Evolutionary conservation across 1,139 yeast species (phyloP).

Genomic region (Zygoascus meyerae): DNA sequence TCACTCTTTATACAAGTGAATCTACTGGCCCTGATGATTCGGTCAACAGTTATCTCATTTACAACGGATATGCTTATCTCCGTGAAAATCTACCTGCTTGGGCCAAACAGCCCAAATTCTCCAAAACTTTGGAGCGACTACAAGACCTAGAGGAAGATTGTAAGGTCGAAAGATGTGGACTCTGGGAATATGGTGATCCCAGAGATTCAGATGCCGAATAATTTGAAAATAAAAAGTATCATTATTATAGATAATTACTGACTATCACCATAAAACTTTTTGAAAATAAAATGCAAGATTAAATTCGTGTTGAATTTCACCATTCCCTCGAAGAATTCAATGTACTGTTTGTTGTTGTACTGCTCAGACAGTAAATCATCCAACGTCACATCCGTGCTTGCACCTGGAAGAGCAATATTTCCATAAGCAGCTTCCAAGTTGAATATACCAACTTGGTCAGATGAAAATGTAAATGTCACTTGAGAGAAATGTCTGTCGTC

Average conservation of each 20-base stretch:
- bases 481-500: constrained; percentile 55
- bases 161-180: constrained; percentile 51
- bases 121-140: constrained; percentile 30
- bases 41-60: constrained; percentile 56
- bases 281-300: constrained; percentile 61
- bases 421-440: constrained; percentile 61
- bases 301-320: constrained; percentile 61
- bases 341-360: constrained; percentile 44
- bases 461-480: constrained; percentile 67
- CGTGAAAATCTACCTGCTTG: constrained; percentile 38
- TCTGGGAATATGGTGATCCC: constrained; percentile 81
- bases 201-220: constrained; percentile 48
- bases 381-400: constrained; percentile 47
- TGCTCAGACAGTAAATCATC: constrained; percentile 68
- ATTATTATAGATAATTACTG: constrained; percentile 11
- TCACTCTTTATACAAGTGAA: constrained; percentile 55
- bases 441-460: constrained; percentile 68
- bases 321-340: constrained; percentile 58
- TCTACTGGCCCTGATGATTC: constrained; percentile 57
- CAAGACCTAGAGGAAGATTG: constrained; percentile 46
- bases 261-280: constrained; percentile 56
- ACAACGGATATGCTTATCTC: constrained; percentile 63
- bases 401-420: constrained; percentile 44
- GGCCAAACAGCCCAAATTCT: constrained; percentile 34
- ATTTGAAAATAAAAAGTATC: background rate